A percentile compares a stretch with the other conserved stretches of the same genome.
These are phyloP conservation scores for Nemania sp. DNA, from an alignment of 2,329 filamentous ascomycete genomes.

Conservation along the genomic window DNA sequence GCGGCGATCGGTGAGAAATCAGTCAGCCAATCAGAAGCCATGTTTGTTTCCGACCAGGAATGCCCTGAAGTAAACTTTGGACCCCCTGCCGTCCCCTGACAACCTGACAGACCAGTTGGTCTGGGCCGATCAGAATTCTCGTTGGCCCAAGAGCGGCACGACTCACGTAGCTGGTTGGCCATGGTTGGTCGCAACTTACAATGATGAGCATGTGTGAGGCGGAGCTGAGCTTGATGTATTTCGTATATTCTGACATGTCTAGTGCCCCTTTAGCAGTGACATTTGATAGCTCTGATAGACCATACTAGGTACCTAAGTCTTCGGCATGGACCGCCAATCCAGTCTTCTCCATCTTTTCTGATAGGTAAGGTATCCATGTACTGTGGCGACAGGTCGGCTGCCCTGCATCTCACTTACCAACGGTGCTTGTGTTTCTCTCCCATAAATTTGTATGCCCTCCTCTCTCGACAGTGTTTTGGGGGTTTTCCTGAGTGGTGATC, in stretches of 20 bases:
- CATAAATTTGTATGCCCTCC: conserved; percentile 28
- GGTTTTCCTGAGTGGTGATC: conserved; percentile 23
- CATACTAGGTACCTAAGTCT: too few species aligned
- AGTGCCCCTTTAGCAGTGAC: too few species aligned
- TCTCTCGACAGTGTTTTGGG: too few species aligned
- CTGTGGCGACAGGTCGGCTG: too few species aligned
- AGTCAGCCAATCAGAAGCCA: conserved; percentile 19
- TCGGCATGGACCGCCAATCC: too few species aligned
- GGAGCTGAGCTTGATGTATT: too few species aligned
- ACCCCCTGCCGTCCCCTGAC: conserved; percentile 8
- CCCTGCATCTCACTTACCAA: too few species aligned
- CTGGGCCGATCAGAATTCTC: background rate
- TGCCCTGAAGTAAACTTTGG: conserved; percentile 14
- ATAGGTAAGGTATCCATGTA: too few species aligned
- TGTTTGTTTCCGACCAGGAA: conserved; percentile 19
- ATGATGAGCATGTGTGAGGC: too few species aligned
- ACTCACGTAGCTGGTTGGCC: conserved; percentile 7
- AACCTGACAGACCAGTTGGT: conserved; percentile 16
- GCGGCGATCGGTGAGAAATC: conserved; percentile 9
- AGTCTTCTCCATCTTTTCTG: too few species aligned
- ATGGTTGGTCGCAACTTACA: background rate
- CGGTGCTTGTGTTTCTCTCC: conserved; percentile 17
- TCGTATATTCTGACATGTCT: too few species aligned
- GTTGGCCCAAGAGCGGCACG: background rate
- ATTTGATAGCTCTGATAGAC: too few species aligned